Conservation (phyloP, 495 filamentous ascomycete species). For the Clavariopsis aquatica region DNA sequence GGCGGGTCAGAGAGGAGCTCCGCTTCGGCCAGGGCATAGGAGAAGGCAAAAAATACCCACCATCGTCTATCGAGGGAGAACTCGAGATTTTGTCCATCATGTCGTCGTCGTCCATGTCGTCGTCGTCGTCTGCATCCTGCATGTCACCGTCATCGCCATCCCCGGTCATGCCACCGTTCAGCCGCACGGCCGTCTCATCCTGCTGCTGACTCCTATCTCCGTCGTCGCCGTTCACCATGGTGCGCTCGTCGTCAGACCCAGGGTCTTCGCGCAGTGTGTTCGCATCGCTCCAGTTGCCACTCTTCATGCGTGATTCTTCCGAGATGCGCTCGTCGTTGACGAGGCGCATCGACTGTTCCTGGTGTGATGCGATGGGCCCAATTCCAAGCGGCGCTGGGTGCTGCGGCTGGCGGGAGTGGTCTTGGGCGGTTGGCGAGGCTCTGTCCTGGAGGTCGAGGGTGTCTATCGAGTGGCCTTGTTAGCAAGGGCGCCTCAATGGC, state of each 20-base stretch:
- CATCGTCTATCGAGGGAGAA: slow-evolving; percentile 97
- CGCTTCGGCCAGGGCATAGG: slow-evolving; percentile 38
- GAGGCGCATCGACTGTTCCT: slow-evolving; percentile 77
- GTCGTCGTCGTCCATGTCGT: slow-evolving; percentile 84
- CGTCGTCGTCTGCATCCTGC: slow-evolving; percentile 65
- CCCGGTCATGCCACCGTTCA: slow-evolving; percentile 33
- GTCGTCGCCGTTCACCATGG: slow-evolving; percentile 31
- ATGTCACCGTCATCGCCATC: slow-evolving; percentile 52
- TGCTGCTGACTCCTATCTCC: slow-evolving; percentile 28
- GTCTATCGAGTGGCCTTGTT: slow-evolving; percentile 60
- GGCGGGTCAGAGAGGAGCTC: slow-evolving; percentile 40
- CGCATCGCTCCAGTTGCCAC: slow-evolving; percentile 53
- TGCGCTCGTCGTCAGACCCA: slow-evolving; percentile 42
- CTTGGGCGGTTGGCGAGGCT: slow-evolving; percentile 77
- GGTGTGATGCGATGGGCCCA: slow-evolving; percentile 74
- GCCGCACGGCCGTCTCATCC: slow-evolving; percentile 31
- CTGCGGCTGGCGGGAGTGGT: slow-evolving; percentile 62
- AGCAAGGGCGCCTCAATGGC: slow-evolving; percentile 26
- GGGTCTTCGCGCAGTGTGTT: slow-evolving; percentile 52
- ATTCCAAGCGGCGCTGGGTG: slow-evolving; percentile 53
- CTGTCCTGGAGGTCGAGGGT: slow-evolving; percentile 92
- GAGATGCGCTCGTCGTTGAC: slow-evolving; percentile 68
- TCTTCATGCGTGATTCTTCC: slow-evolving; percentile 58
- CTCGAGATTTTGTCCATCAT: slow-evolving; percentile 97
- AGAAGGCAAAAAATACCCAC: slow-evolving; percentile 61